These are phyloP conservation scores for Alopecurus myosuroides DNA, from an alignment of 176 grass and related monocot species.

Conservation along the genomic window DNA sequence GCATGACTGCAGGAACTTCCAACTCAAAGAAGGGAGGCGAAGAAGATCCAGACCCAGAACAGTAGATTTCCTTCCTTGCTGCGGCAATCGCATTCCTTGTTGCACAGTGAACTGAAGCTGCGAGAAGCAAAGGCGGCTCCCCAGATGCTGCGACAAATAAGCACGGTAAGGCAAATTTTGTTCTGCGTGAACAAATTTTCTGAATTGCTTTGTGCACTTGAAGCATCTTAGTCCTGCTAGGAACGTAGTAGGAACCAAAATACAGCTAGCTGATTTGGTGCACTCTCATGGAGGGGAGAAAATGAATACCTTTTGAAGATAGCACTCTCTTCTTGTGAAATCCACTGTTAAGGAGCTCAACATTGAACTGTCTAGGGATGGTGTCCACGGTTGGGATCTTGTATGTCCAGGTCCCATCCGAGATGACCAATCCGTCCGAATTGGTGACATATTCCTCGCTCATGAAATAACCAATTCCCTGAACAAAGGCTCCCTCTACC, in stretches of 20 bases:
- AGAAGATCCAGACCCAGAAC: slow-evolving; percentile 22
- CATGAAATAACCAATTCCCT: slow-evolving; percentile 96
- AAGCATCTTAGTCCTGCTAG: neutral
- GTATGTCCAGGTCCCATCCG: slow-evolving; percentile 96
- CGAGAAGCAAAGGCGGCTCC: slow-evolving; percentile 88
- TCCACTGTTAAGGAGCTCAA: slow-evolving; percentile 86
- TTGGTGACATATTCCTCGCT: slow-evolving; percentile 68
- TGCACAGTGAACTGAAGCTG: slow-evolving; percentile 75
- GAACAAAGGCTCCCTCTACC: slow-evolving; percentile 95
- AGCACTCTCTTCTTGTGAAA: slow-evolving; percentile 79
- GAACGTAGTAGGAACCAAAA: slow-evolving; percentile 11
- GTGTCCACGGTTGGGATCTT: slow-evolving; percentile 89
- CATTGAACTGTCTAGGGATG: slow-evolving; percentile 86
- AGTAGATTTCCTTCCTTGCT: slow-evolving; percentile 34
- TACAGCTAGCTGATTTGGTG: neutral
- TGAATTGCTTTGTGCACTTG: neutral
- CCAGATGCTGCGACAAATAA: slow-evolving; percentile 58
- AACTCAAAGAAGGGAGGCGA: slow-evolving; percentile 42
- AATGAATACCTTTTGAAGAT: slow-evolving; percentile 80
- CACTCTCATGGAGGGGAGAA: neutral
- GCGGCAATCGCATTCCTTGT: slow-evolving; percentile 65
- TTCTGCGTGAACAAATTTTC: neutral
- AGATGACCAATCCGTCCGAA: slow-evolving; percentile 62
- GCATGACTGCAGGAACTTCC: slow-evolving; percentile 71
- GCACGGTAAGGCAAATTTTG: neutral